A percentile compares a stretch with the other conserved stretches of the same genome.
These are phyloP conservation scores for Lantana camara DNA, from an alignment of 257 asterid species.

Conservation along the genomic window DNA sequence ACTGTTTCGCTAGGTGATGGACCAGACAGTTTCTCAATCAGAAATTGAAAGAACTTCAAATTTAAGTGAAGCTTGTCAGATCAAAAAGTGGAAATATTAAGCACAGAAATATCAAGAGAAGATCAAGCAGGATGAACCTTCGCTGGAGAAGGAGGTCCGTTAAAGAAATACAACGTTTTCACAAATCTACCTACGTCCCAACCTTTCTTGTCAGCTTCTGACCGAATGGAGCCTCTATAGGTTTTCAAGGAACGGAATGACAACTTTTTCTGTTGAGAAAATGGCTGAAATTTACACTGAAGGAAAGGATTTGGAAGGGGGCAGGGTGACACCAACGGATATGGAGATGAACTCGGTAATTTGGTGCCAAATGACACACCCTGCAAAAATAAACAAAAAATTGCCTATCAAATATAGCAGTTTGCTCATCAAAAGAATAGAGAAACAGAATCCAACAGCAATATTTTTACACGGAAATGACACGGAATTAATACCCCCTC, in stretches of 20 bases:
- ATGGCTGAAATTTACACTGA: conserved; percentile 38
- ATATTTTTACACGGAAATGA: neutral
- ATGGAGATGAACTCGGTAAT: conserved; percentile 30
- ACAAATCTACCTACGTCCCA: conserved; percentile 94
- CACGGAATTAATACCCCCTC: neutral
- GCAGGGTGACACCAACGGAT: conserved; percentile 34
- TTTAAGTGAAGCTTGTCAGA: conserved; percentile 45
- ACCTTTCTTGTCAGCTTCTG: conserved; percentile 70
- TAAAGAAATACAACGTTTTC: conserved; percentile 83
- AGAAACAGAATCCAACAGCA: conserved; percentile 10
- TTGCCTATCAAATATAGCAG: neutral
- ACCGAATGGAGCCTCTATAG: conserved; percentile 41
- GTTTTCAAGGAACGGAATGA: conserved; percentile 40
- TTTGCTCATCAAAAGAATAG: neutral
- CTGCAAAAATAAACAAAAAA: conserved; percentile 38
- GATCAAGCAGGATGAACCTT: conserved; percentile 55
- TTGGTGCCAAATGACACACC: conserved; percentile 46
- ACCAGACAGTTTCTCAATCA: conserved; percentile 89
- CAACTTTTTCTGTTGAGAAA: conserved; percentile 36
- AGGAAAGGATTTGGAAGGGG: conserved; percentile 48
- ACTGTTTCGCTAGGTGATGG: conserved; percentile 75
- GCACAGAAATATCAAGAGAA: conserved; percentile 6
- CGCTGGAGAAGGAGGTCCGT: conserved; percentile 94
- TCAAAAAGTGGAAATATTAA: conserved; percentile 2
- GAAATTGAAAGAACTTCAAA: conserved; percentile 78